A percentile compares a stretch with the other conserved stretches of the same genome.
phyloP scores from a whole-genome alignment of 805 yeast species.

The Suhomyces sp. region DNA sequence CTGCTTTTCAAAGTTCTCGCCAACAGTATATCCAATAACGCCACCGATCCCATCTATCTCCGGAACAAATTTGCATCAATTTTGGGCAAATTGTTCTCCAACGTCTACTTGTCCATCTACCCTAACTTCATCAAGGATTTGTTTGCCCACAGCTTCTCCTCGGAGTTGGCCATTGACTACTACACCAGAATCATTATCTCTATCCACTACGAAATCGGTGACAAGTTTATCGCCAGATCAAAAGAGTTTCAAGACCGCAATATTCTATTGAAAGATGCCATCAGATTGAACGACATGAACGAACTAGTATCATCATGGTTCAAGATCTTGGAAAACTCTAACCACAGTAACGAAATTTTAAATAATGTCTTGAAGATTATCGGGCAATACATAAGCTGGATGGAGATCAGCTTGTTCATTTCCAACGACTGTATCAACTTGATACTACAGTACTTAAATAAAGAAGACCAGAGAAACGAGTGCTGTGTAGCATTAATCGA shows the following conservation, averaged over 20 bases:
- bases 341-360: slow-evolving; percentile 44
- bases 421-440: slow-evolving; percentile 54
- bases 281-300: slow-evolving; percentile 74
- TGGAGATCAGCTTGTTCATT: slow-evolving; percentile 73
- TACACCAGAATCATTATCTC: slow-evolving; percentile 69
- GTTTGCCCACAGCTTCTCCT: slow-evolving; percentile 17
- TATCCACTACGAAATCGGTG: slow-evolving; percentile 91
- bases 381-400: slow-evolving; percentile 91
- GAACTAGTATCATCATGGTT: slow-evolving; percentile 67
- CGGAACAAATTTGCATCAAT: slow-evolving; percentile 37
- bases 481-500: slow-evolving; percentile 61
- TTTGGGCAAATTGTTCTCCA: slow-evolving; percentile 34
- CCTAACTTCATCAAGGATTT: slow-evolving; percentile 34
- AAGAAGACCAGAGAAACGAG: slow-evolving; percentile 47
- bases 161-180: slow-evolving; percentile 55
- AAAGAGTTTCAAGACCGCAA: slow-evolving; percentile 62
- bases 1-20: slow-evolving; percentile 47
- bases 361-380: slow-evolving; percentile 60
- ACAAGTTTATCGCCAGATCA: slow-evolving; percentile 74
- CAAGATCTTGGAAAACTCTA: slow-evolving; percentile 44
- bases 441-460: slow-evolving; percentile 57
- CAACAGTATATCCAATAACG: slow-evolving; percentile 12
- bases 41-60: slow-evolving; percentile 27
- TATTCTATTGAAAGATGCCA: slow-evolving; percentile 72
- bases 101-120: slow-evolving; percentile 31